Base-by-base conservation (phyloP, 192 early-diverging fungal species). In the Geranomyces michiganensis region DNA sequence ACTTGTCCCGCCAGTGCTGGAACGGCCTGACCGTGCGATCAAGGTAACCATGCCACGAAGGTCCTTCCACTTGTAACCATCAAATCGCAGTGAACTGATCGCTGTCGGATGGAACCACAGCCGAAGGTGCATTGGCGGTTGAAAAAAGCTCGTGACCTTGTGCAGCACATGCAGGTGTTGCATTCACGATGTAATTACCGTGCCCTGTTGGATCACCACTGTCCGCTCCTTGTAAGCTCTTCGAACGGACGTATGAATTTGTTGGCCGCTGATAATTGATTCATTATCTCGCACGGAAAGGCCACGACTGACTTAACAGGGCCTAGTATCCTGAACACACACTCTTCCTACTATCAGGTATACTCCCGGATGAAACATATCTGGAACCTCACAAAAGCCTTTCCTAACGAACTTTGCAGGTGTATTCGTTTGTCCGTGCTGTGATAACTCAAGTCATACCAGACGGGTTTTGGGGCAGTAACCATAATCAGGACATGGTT, bases 391-490 rank as follows among this genome's bases (percentile, higher is more conserved):
- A 41, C 36, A 41, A 41, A 41, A 10, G 5, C 5, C n/a, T n/a
- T n/a, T n/a, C n/a, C 36, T 41, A 3, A 41, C 36, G 36, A 41
- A 41, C 36, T 41, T 31, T 33, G 62, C 15, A 61, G 60, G 74
- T 79, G 9, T 46, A 33, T 22, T 9, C 32, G 15, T 80, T 76
- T 46, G 62, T 80, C 1, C 21, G 49, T 15, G 56, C 78, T 6
- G 53, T 49, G 12, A 15, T 79, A 1, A 41, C 49, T n/a, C 43
- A 78, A 6, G 80, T 91, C 7, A 76, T 94, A 59, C 92, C 92
- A 1, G 75, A 77, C 27, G 80, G 70, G 0, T 76, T 92, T 45
- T 88, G 87, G 56, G 92, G 92, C 12, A 81, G 80, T 33, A 66
- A 56, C 15, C 75, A 83, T 14, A 93, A 93, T 70, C 76, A 76